Evolutionary conservation across 768 basidiomycete genomes (phyloP).

Genomic region (Leccinellum luteum): DNA sequence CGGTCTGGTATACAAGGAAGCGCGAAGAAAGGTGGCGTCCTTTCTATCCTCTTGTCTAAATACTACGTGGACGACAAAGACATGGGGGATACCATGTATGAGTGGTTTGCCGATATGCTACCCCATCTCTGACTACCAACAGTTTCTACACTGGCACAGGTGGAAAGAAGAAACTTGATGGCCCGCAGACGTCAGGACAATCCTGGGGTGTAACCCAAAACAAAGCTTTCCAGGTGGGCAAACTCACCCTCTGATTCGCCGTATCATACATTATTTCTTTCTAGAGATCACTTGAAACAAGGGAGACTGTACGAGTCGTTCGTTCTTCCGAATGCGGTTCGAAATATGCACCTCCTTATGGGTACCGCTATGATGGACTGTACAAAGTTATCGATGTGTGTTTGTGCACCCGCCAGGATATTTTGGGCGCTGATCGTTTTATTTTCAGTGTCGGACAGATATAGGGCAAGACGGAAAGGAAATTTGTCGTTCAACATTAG

Average conservation of each 20-base stretch:
- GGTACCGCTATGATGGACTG: conserved; percentile 32
- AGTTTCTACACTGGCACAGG: conserved; percentile 31
- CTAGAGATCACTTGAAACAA: conserved; percentile 21
- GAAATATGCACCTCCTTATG: conserved; percentile 23
- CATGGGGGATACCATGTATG: neutral
- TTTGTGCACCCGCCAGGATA: neutral
- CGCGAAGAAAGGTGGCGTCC: neutral
- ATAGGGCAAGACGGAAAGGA: conserved; percentile 5
- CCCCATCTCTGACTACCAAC: neutral
- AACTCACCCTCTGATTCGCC: neutral
- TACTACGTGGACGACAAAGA: neutral
- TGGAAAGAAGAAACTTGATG: conserved; percentile 10
- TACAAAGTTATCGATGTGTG: conserved; percentile 24
- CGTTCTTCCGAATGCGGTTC: conserved; percentile 21
- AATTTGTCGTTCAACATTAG: conserved; percentile 27
- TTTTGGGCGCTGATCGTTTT: neutral
- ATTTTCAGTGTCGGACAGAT: conserved; percentile 22
- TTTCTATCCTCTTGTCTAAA: neutral
- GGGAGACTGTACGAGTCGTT: conserved; percentile 24
- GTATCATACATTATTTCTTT: neutral
- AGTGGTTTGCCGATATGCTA: neutral
- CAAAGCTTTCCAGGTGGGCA: conserved; percentile 17
- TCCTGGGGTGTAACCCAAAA: conserved; percentile 15
- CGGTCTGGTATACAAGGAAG: neutral
- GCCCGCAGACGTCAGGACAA: conserved; percentile 23